Base-by-base conservation (phyloP, 2,329 filamentous ascomycete genomes). In the Thelonectria discophora region DNA sequence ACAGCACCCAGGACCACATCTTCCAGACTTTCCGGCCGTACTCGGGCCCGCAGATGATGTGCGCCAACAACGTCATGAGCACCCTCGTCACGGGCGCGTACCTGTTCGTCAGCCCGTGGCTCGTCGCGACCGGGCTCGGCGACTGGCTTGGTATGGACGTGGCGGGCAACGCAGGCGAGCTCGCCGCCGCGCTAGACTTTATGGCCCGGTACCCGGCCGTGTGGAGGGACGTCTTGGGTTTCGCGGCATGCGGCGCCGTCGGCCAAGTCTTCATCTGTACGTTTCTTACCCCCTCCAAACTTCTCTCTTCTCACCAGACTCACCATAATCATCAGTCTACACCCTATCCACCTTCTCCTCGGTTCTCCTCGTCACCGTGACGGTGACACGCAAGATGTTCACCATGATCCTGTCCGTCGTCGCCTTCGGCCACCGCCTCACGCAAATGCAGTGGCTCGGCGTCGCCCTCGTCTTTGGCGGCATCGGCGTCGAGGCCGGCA, bases 31-130 rank as follows among this genome's bases (percentile, higher is more conserved):
- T 93, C 79, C 88, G 87, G 66, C 88, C 90, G 13, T 97, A 95
- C 76, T 87, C 88, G 3, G 95, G 95, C 10, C 93, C 94, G 62
- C 95, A 99, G 84, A 99, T 99, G 95, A 99, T 99, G 95, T 96
- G 94, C 75, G 94, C 94, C 40, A 93, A 97, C 78, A 99, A 98
- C 76, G 81, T 97, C 58, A 90, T 98, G 77, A 90, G 87, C 70
- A 94, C 93, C 3, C 74, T 88, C 48, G 82, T 98, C 58, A 98
- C 94, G 3, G 83, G 86, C 18, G 74, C 80, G 0, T 98, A 97
- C 73, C 86, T 99, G 46, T 66, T 94, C 17, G 73, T 93, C 18
- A 91, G 89, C 70, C 95, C 95, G 0, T 92, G 90, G 80, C 77
- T 97, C n/a, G 90, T 90, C 0, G 81, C 84, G 59, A 93, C 88